Percentiles rank a stretch among this genome's conserved stretches.
Conservation (phyloP, 1,284 basidiomycete species). For the Trichosporon asahii region DNA sequence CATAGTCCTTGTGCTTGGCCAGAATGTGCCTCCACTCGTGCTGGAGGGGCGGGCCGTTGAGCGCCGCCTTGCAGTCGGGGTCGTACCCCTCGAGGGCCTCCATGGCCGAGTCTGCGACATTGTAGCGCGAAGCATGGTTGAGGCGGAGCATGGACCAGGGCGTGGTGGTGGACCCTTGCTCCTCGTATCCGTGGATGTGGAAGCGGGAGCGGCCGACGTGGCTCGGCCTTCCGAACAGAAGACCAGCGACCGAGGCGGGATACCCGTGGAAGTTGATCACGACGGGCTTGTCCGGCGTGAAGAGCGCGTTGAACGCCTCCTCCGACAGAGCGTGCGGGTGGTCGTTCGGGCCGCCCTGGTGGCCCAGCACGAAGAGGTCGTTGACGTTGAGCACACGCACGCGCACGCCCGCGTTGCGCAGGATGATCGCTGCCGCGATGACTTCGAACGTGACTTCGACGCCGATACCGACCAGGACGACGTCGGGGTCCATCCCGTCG, state of each 20-base stretch:
- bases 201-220: constrained; percentile 50
- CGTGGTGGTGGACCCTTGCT: constrained; percentile 55
- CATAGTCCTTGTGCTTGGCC: constrained; percentile 49
- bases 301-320: constrained; percentile 64
- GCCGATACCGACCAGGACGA: constrained; percentile 55
- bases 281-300: constrained; percentile 66
- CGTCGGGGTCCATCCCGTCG: constrained; percentile 55
- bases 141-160: constrained; percentile 55
- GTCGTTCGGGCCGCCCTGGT: constrained; percentile 54
- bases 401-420: constrained; percentile 65
- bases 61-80: constrained; percentile 43
- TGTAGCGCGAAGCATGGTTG: constrained; percentile 54
- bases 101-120: constrained; percentile 52
- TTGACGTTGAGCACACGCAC: constrained; percentile 75
- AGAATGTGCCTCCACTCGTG: constrained; percentile 51
- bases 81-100: constrained; percentile 39
- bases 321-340: constrained; percentile 62
- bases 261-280: constrained; percentile 79
- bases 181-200: constrained; percentile 52
- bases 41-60: constrained; percentile 46
- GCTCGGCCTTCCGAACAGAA: constrained; percentile 48
- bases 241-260: constrained; percentile 45
- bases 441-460: constrained; percentile 55
- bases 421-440: constrained; percentile 65
- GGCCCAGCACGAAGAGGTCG: constrained; percentile 39